Evolutionary conservation across 768 basidiomycete genomes (phyloP).

Genomic region (Sistotremastrum suecicum): DNA sequence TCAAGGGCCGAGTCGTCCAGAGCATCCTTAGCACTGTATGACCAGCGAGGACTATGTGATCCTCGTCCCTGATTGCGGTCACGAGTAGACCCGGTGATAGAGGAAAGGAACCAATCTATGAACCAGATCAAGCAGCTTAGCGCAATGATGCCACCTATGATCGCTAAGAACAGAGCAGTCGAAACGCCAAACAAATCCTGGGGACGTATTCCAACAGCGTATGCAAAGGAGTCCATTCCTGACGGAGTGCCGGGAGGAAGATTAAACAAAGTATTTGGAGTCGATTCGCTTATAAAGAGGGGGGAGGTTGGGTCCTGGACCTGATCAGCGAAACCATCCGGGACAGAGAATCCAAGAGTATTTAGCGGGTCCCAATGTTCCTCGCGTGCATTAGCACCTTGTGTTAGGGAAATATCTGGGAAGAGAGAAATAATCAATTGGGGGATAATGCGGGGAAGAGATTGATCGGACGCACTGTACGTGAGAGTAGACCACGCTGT

Average conservation of each 20-base stretch:
- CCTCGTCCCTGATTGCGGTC: constrained; percentile 20
- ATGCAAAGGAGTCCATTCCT: constrained; percentile 77
- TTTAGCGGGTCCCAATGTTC: constrained; percentile 59
- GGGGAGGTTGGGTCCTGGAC: constrained; percentile 55
- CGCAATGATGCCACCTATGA: constrained; percentile 57
- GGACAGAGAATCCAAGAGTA: constrained; percentile 43
- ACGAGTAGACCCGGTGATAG: constrained; percentile 16
- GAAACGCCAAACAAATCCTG: constrained; percentile 74
- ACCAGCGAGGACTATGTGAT: constrained; percentile 28
- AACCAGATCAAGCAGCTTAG: constrained; percentile 62
- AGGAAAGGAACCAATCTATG: constrained; percentile 41
- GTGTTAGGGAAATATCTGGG: constrained; percentile 61
- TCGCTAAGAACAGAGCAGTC: constrained; percentile 68
- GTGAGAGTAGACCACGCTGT: constrained; percentile 78
- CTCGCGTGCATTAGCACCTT: constrained; percentile 22
- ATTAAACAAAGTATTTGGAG: constrained; percentile 62
- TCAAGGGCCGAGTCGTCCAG: constrained; percentile 20
- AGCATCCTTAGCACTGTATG: constrained; percentile 36
- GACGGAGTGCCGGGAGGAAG: constrained; percentile 39
- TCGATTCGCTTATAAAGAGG: constrained; percentile 55
- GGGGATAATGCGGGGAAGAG: neutral
- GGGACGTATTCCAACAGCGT: constrained; percentile 68
- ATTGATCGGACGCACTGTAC: constrained; percentile 38
- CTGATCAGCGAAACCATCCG: constrained; percentile 60
- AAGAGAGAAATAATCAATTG: constrained; percentile 7